phyloP scores from a whole-genome alignment of 2,329 filamentous ascomycete genomes.

The Gaeumannomyces sp. region DNA sequence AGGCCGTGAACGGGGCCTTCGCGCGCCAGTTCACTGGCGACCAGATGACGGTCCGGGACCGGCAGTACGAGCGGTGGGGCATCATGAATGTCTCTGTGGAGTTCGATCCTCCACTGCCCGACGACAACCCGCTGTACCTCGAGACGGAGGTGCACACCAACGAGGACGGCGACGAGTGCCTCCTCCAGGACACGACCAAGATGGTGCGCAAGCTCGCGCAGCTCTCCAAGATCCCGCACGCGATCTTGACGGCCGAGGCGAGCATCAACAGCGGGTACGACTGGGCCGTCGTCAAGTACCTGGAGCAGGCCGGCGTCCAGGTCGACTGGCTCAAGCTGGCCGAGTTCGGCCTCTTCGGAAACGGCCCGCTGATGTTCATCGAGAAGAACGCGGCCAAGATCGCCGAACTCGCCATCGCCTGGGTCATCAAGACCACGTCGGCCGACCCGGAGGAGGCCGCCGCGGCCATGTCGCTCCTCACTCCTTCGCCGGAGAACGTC shows the following conservation, averaged over 20 bases:
- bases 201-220: constrained; percentile 37
- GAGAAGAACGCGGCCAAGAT: constrained; percentile 44
- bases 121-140: constrained; percentile 15
- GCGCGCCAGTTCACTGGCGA: neutral
- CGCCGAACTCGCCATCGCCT: constrained; percentile 19
- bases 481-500: neutral
- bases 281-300: constrained; percentile 44
- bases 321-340: constrained; percentile 39
- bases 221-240: constrained; percentile 38
- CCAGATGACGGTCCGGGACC: neutral
- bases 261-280: constrained; percentile 50
- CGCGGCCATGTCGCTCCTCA: neutral
- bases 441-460: neutral
- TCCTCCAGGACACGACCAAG: constrained; percentile 14
- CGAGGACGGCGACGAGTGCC: constrained; percentile 12
- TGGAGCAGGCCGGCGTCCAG: constrained; percentile 44
- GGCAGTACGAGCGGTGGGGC: constrained; percentile 12
- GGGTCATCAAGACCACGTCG: constrained; percentile 8
- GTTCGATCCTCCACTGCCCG: constrained; percentile 30
- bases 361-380: constrained; percentile 50
- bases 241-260: constrained; percentile 45
- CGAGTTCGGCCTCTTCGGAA: constrained; percentile 39
- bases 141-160: constrained; percentile 5
- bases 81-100: constrained; percentile 27
- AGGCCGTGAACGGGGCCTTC: neutral